Conservation (phyloP, 129 eudicot species). For the Saposhnikovia divaricata region DNA sequence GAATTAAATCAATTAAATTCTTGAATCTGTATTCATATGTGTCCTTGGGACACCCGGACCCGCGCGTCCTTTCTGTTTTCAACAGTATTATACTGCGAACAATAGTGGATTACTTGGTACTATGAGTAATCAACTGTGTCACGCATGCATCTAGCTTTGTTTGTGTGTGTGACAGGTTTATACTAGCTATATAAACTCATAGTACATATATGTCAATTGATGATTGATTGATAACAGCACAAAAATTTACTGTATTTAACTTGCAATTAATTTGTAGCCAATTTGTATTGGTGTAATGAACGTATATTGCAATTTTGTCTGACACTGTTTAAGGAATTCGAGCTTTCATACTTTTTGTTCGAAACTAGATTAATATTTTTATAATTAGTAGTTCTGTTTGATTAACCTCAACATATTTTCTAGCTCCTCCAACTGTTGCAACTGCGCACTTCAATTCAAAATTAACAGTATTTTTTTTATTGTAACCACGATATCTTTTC, state of each 20-base stretch:
- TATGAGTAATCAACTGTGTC: background rate
- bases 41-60: background rate
- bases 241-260: background rate
- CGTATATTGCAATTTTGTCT: background rate
- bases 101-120: conserved; percentile 5
- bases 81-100: conserved; percentile 12
- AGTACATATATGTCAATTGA: background rate
- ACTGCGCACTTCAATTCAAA: too few relatives aligned
- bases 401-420: too few relatives aligned
- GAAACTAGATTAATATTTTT: background rate
- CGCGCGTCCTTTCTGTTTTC: background rate
- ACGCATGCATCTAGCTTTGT: conserved; percentile 3
- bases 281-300: background rate
- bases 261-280: background rate
- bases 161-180: background rate
- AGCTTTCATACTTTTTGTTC: background rate
- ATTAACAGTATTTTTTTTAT: too few relatives aligned
- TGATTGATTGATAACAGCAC: background rate
- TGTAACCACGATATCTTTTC: too few relatives aligned
- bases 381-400: too few relatives aligned
- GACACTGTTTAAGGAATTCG: background rate
- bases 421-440: too few relatives aligned
- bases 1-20: conserved; percentile 1
- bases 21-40: background rate
- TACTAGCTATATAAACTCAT: background rate